Evolutionary conservation across 805 yeast genomes (phyloP).

Genomic region (Saccharomycopsis microspora): DNA sequence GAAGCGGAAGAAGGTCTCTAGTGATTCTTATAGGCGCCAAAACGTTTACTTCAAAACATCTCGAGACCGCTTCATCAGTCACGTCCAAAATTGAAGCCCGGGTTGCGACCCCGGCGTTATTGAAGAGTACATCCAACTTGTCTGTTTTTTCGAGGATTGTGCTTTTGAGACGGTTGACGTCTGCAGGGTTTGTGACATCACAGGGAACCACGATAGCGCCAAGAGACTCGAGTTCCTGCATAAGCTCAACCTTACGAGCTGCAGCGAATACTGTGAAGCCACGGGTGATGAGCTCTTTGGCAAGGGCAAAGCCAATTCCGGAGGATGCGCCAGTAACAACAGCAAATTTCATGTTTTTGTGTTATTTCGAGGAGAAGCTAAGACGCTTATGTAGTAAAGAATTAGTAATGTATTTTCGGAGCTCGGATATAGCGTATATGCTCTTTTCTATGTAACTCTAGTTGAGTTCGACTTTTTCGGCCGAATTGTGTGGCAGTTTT

Average conservation of each 20-base stretch:
- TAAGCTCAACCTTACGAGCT: conserved; percentile 54
- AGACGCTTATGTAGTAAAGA: too few relatives aligned
- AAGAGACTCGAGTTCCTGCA: conserved; percentile 35
- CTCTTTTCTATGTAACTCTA: too few relatives aligned
- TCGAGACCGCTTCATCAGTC: conserved; percentile 37
- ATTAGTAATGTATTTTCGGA: too few relatives aligned
- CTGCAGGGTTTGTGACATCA: conserved; percentile 46
- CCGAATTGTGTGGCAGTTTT: too few relatives aligned
- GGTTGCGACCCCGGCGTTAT: conserved; percentile 69
- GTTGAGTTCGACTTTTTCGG: too few relatives aligned
- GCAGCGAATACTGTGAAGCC: conserved; percentile 59
- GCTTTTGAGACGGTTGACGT: conserved; percentile 33
- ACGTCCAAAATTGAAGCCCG: conserved; percentile 63
- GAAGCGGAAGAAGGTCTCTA: conserved; percentile 41
- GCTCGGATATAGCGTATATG: too few relatives aligned
- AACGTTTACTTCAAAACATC: conserved; percentile 55
- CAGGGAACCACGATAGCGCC: conserved; percentile 36
- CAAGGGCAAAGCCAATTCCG: conserved; percentile 34
- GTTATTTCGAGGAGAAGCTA: too few relatives aligned
- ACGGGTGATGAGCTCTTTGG: conserved; percentile 36
- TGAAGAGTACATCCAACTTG: conserved; percentile 49
- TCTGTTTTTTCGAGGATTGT: conserved; percentile 32
- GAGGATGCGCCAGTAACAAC: conserved; percentile 45
- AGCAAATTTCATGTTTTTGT: conserved; percentile 19
- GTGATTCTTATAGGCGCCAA: conserved; percentile 56